Base-by-base conservation (phyloP, 257 asterid species). In the Rubia yunnanensis region DNA sequence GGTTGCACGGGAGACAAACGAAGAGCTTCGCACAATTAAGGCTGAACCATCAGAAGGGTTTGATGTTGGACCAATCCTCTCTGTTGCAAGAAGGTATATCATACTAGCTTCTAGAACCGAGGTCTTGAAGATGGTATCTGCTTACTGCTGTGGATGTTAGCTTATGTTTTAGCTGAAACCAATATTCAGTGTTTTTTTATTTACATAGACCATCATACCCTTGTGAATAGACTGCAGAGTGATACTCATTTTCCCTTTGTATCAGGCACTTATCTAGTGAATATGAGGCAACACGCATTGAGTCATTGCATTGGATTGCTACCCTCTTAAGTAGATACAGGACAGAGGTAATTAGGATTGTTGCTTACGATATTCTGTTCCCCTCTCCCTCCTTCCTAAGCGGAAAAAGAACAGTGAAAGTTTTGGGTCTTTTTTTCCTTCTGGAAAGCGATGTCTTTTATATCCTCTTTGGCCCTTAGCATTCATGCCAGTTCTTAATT, bases 1-100 rank as follows among this genome's bases (percentile, higher is more conserved):
- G 99, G 96, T 94, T 84, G 96, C 98, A 61, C 86, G 96, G 70
- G 99, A 91, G 77, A 94, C 98, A 70, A 94, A 94, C 75, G 99
- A 88, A 44, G 98, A 88, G 78, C 98, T 94, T 71, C 88, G 88
- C 66, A 91, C 86, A 30, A 85, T 84, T 73, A 86, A 84, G 79
- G 92, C 96, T 76, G 88, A 76, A 70, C 95, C 98, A 72, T 79
- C 87, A 49, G 98, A 86, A 66, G 96, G 89, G 41, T 88, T 88
- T 77, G 94, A 85, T 78, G 96, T 94, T 35, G 88, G 95, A 76
- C 78, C 95, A 70, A 88, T 94, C 75, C 98, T 94, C 34, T 71
- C 91, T 2, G 89, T 91, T 64, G 95, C 98, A 70, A 86, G 95
- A 85, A 85, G 95, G 99, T 92, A 82, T 70, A 13, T 55, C 36